These are phyloP conservation scores for Talaromyces rugulosus DNA, from an alignment of 2,329 filamentous ascomycete genomes.

Conservation along the genomic window DNA sequence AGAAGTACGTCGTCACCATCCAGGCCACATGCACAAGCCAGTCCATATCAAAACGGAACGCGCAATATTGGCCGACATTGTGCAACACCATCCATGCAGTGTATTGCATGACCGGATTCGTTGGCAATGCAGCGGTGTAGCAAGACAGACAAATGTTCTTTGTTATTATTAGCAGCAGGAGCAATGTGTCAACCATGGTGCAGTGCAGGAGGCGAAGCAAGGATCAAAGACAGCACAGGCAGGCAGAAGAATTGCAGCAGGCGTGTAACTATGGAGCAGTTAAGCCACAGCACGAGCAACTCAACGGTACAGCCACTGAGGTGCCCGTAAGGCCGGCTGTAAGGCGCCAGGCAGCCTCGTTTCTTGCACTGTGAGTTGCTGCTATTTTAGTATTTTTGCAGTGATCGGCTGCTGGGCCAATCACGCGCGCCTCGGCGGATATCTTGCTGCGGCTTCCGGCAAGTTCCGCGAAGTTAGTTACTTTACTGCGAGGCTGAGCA, in stretches of 20 bases:
- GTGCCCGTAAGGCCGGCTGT: background rate
- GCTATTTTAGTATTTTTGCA: conserved; percentile 12
- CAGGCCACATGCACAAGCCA: background rate
- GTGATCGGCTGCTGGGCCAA: conserved; percentile 7
- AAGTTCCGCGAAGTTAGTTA: background rate
- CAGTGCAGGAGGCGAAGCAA: background rate
- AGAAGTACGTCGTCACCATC: background rate
- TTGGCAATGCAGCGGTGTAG: background rate
- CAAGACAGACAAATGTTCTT: background rate
- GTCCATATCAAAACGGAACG: background rate
- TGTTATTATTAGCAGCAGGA: background rate
- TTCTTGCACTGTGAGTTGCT: background rate
- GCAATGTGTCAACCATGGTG: background rate
- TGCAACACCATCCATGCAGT: background rate
- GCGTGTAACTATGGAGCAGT: too few species aligned
- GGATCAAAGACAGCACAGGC: background rate
- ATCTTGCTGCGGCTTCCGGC: background rate
- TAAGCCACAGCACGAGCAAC: background rate
- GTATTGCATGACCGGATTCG: background rate
- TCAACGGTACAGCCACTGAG: background rate
- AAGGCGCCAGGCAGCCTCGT: background rate
- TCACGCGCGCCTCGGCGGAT: conserved; percentile 1
- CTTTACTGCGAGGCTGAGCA: background rate
- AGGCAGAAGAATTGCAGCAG: background rate
- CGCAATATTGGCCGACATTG: background rate